Evolutionary conservation across 208 protist genomes (phyloP), one percentile per base, ranked within the genome.

Genomic region (Acanthamoeba castellanii): DNA sequence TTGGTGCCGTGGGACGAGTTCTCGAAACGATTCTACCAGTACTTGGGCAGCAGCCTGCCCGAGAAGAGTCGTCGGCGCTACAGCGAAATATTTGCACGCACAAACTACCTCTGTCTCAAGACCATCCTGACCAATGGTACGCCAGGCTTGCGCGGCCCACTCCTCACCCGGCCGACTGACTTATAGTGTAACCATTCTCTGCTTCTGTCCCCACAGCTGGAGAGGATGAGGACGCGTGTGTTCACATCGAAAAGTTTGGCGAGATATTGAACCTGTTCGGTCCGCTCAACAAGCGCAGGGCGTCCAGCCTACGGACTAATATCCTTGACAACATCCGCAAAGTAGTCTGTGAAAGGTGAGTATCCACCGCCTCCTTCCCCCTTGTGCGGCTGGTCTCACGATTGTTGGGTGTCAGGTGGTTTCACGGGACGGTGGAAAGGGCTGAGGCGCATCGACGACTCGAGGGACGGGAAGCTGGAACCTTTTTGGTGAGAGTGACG

Each of bases 231-330:
- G 64, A 70, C 25, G 85, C 85, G 22, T 42, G 34, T 13, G 85
- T 91, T 4, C 85, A 91, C 55, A 96, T 96, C 52, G 95, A 97
- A 70, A 78, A 96, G 61, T 97, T 96, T 78, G 96, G 96, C 50
- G 95, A 96, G 25, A 89, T 97, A 30, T 91, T 96, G 72, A 93
- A 94, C 37, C 95, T 94, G 90, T 97, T 97, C 78, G 96, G 96
- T 52, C 95, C 94, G 45, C 55, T 91, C 22, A 64, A 74, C 85
- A 91, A 91, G 55, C 47, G 85, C 22, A 37, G 85, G 25, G 85
- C 85, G 47, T 91, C 85, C 55, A 74, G 59, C n/a, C n/a, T 74
- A 13, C 20, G 89, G 11, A 81, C 18, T 42, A 94, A 81, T 66
- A 94, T 94, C 66, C 89, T 94, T 25, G 89, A 94, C 42, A 81